Evolutionary conservation across 306 rosid species (phyloP).

Genomic region (Spatholobus suberectus): DNA sequence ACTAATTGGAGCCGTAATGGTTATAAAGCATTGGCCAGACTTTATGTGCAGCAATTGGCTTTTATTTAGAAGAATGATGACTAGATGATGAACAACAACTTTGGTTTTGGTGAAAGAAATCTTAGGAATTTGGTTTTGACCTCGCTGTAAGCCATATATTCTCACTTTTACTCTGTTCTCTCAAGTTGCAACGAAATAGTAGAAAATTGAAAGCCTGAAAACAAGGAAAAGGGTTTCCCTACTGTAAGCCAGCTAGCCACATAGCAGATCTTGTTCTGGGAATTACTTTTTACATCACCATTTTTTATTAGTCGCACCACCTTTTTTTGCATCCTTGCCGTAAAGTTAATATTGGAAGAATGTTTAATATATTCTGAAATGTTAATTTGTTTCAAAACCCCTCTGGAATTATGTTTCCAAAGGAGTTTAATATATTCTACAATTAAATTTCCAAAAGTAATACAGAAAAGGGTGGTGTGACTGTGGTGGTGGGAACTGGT

Average conservation of each 20-base stretch:
- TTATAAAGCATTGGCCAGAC: constrained; percentile 52
- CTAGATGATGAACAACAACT: constrained; percentile 55
- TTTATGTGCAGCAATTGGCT: constrained; percentile 57
- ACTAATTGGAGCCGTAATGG: constrained; percentile 53
- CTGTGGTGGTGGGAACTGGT: too few relatives aligned
- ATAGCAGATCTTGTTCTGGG: neutral
- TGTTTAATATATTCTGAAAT: neutral
- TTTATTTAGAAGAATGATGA: constrained; percentile 68
- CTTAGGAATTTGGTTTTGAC: constrained; percentile 45
- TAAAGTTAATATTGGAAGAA: neutral
- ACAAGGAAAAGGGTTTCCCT: constrained; percentile 49
- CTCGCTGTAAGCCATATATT: constrained; percentile 46
- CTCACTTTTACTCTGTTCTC: constrained; percentile 36
- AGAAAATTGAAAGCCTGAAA: constrained; percentile 53
- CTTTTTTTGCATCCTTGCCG: neutral
- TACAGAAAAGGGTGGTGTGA: neutral
- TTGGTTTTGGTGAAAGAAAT: constrained; percentile 50
- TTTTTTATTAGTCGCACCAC: neutral
- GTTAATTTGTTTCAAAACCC: too few relatives aligned
- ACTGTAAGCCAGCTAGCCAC: constrained; percentile 37
- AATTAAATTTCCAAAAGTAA: neutral
- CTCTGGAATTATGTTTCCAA: too few relatives aligned
- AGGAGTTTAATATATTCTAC: neutral
- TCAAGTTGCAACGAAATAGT: constrained; percentile 33
- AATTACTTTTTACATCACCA: neutral